Evolutionary conservation across 2,329 filamentous ascomycete genomes (phyloP).

Genomic region (Lachnellula occidentalis): DNA sequence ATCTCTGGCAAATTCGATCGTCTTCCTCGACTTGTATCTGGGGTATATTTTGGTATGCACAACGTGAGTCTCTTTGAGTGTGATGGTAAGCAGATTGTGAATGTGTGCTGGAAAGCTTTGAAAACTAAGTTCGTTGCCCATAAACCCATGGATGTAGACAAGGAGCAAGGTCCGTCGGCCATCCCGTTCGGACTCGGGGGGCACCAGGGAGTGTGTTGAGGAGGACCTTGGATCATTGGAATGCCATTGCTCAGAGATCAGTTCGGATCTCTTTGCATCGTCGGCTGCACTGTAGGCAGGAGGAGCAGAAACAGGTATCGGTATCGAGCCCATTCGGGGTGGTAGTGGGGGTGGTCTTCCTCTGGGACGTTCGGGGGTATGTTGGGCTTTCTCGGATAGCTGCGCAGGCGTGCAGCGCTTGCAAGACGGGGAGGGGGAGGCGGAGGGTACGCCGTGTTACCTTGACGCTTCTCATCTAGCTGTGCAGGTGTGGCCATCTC

Average conservation of each 20-base stretch:
- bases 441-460: not conserved
- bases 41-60: constrained; percentile 86
- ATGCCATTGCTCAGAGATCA: constrained; percentile 31
- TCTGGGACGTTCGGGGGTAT: constrained; percentile 1
- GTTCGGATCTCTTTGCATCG: constrained; percentile 23
- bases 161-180: constrained; percentile 57
- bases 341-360: constrained; percentile 23
- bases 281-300: constrained; percentile 25
- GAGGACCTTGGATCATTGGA: constrained; percentile 31
- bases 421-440: not conserved
- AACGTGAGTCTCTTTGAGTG: constrained; percentile 66
- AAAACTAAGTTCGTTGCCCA: constrained; percentile 84
- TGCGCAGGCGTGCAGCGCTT: constrained; percentile 13
- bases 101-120: constrained; percentile 83
- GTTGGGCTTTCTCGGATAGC: constrained; percentile 11
- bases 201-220: constrained; percentile 30
- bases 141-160: constrained; percentile 85
- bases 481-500: constrained; percentile 16
- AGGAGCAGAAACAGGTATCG: constrained; percentile 15
- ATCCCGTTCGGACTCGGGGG: constrained; percentile 25
- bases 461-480: constrained; percentile 15
- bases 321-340: constrained; percentile 18
- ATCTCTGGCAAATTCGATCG: constrained; percentile 68
- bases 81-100: constrained; percentile 64
- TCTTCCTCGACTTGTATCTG: constrained; percentile 68